These are phyloP conservation scores for Hymenoscyphus fraxineus DNA, from an alignment of 2,329 filamentous ascomycete genomes.

Conservation along the genomic window DNA sequence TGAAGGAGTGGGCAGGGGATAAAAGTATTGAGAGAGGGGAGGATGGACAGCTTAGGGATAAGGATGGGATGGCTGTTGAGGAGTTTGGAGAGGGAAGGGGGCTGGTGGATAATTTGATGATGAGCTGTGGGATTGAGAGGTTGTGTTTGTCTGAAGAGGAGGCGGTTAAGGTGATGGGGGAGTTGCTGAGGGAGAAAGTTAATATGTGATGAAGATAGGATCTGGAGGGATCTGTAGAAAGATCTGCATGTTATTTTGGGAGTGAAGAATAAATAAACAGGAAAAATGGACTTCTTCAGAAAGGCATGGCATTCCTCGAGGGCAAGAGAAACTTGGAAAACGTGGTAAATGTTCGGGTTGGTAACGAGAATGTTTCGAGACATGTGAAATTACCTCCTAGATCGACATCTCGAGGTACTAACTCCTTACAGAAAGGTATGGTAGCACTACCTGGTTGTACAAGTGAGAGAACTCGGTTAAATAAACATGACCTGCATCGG, in stretches of 20 bases:
- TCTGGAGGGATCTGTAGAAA: neutral
- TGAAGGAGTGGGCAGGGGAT: slow-evolving; percentile 6
- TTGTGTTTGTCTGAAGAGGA: slow-evolving; percentile 25
- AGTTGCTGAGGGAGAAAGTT: slow-evolving; percentile 13
- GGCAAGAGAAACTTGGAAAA: too few relatives aligned
- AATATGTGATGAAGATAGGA: too few relatives aligned
- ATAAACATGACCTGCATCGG: neutral
- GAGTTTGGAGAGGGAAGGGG: slow-evolving; percentile 42
- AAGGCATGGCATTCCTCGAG: too few relatives aligned
- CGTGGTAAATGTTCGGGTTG: neutral
- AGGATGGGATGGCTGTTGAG: slow-evolving; percentile 36
- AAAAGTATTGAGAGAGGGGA: slow-evolving; percentile 15
- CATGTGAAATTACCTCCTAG: neutral
- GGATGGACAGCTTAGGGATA: slow-evolving; percentile 27
- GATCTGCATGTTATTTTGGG: neutral
- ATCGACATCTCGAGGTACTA: neutral
- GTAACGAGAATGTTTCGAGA: neutral
- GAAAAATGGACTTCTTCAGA: neutral
- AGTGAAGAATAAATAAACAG: neutral
- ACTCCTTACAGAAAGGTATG: neutral
- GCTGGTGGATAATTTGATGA: slow-evolving; percentile 32
- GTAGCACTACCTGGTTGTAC: neutral
- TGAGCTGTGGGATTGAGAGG: slow-evolving; percentile 22
- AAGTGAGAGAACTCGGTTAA: neutral
- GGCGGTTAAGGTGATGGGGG: slow-evolving; percentile 17